Percentiles rank a stretch among this genome's conserved stretches.
phyloP scores from a whole-genome alignment of 495 filamentous ascomycete species.

The Staphylotrichum tortipilum region DNA sequence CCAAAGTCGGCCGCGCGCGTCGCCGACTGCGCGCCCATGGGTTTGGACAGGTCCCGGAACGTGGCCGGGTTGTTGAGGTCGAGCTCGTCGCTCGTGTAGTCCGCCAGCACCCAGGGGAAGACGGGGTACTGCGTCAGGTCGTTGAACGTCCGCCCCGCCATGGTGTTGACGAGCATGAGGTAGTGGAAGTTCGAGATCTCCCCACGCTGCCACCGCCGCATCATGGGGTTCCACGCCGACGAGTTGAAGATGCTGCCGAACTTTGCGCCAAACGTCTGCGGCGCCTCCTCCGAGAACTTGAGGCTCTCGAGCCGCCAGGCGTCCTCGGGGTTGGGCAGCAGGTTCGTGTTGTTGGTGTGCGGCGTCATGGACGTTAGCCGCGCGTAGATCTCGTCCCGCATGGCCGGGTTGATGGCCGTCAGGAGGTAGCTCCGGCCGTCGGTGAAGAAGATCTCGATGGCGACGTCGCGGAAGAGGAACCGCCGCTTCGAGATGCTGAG shows the following conservation, averaged over 20 bases:
- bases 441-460: slow-evolving; percentile 90
- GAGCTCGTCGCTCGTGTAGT: slow-evolving; percentile 93
- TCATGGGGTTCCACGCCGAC: slow-evolving; percentile 65
- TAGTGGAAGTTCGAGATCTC: slow-evolving; percentile 99
- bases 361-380: slow-evolving; percentile 70
- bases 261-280: slow-evolving; percentile 77
- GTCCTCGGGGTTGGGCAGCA: slow-evolving; percentile 53
- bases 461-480: slow-evolving; percentile 92
- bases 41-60: slow-evolving; percentile 88
- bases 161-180: slow-evolving; percentile 94
- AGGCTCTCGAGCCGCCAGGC: slow-evolving; percentile 82
- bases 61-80: slow-evolving; percentile 73
- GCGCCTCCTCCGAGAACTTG: slow-evolving; percentile 68
- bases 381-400: slow-evolving; percentile 69
- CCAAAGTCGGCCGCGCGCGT: slow-evolving; percentile 67
- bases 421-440: slow-evolving; percentile 93
- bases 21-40: slow-evolving; percentile 87
- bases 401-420: slow-evolving; percentile 61
- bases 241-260: slow-evolving; percentile 93
- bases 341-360: slow-evolving; percentile 50
- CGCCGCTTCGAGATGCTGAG: slow-evolving; percentile 95
- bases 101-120: slow-evolving; percentile 93
- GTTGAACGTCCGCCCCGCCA: slow-evolving; percentile 95
- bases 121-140: slow-evolving; percentile 97
- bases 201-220: slow-evolving; percentile 82